These are phyloP conservation scores for Ophiostoma fasciatum DNA, from an alignment of 2,329 filamentous ascomycete species.

Conservation along the genomic window DNA sequence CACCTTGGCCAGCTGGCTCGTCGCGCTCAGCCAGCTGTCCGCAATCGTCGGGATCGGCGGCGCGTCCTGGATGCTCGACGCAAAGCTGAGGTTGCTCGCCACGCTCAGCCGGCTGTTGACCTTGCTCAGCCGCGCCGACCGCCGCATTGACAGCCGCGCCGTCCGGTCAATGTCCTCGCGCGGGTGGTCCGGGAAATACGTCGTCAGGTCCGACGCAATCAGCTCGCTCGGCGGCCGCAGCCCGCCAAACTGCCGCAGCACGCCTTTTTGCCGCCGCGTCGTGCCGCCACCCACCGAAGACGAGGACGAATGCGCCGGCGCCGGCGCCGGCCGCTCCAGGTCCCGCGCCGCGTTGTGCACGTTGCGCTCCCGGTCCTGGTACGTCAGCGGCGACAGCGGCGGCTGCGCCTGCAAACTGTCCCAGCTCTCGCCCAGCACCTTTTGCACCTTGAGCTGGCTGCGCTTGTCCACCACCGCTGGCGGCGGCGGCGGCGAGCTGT, in stretches of 20 bases:
- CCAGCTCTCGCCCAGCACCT: conserved; percentile 77
- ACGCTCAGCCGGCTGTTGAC: conserved; percentile 88
- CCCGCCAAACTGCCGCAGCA: conserved; percentile 73
- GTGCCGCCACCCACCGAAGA: too few species aligned
- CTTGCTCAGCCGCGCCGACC: conserved; percentile 81
- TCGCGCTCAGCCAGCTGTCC: conserved; percentile 70
- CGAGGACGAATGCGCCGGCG: too few species aligned
- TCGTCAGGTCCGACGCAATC: conserved; percentile 89
- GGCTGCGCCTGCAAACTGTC: conserved; percentile 59
- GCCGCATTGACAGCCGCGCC: conserved; percentile 77
- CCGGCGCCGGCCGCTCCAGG: conserved; percentile 39
- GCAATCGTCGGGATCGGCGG: conserved; percentile 93
- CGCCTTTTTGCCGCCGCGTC: conserved; percentile 31
- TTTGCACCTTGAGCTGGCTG: conserved; percentile 77
- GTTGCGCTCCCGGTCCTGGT: conserved; percentile 54
- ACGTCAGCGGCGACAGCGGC: conserved; percentile 69
- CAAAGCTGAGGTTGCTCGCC: conserved; percentile 83
- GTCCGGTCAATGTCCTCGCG: conserved; percentile 92
- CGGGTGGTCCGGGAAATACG: conserved; percentile 92
- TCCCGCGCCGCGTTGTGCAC: conserved; percentile 44
- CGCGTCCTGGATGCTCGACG: conserved; percentile 82
- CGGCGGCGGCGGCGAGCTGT: conserved; percentile 34
- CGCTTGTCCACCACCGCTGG: conserved; percentile 53
- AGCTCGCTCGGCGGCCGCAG: conserved; percentile 89
- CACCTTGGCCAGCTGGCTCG: conserved; percentile 36